Conservation (phyloP, 1,284 basidiomycete species). For the Kwoniella shivajii region DNA sequence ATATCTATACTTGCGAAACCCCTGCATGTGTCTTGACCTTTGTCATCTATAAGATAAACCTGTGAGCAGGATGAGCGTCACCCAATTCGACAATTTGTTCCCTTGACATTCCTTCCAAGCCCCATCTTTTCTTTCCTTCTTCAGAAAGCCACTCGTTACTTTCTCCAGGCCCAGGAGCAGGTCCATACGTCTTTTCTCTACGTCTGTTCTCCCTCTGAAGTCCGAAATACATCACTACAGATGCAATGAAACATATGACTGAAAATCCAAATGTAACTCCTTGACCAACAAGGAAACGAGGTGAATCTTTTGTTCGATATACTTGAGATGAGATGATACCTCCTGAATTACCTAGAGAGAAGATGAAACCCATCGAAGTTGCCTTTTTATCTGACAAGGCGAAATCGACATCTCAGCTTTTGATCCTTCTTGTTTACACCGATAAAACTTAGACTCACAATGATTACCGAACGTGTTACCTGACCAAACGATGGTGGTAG, state of each 20-base stretch:
- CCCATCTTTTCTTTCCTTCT: conserved; percentile 49
- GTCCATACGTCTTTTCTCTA: conserved; percentile 50
- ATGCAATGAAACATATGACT: conserved; percentile 42
- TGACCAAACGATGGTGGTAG: conserved; percentile 56
- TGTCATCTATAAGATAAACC: conserved; percentile 42
- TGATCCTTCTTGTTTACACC: background rate
- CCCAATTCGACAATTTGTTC: conserved; percentile 56
- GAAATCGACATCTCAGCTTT: background rate
- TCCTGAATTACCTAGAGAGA: conserved; percentile 56
- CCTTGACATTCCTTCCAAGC: conserved; percentile 50
- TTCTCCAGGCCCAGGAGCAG: conserved; percentile 62
- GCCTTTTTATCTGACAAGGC: conserved; percentile 45
- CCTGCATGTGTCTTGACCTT: background rate
- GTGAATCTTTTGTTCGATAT: conserved; percentile 47
- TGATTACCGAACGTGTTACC: conserved; percentile 54
- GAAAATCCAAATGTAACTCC: conserved; percentile 52
- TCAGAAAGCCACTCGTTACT: conserved; percentile 56
- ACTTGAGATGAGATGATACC: conserved; percentile 56
- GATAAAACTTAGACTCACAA: conserved; percentile 26
- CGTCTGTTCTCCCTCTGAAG: conserved; percentile 50
- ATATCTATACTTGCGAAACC: too few species aligned
- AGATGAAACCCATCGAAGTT: conserved; percentile 56
- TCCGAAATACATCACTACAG: conserved; percentile 46
- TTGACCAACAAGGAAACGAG: conserved; percentile 51
- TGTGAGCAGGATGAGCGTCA: conserved; percentile 52